phyloP scores from a whole-genome alignment of 2,329 filamentous ascomycete genomes.

The Ascosphaera pollenicola region DNA sequence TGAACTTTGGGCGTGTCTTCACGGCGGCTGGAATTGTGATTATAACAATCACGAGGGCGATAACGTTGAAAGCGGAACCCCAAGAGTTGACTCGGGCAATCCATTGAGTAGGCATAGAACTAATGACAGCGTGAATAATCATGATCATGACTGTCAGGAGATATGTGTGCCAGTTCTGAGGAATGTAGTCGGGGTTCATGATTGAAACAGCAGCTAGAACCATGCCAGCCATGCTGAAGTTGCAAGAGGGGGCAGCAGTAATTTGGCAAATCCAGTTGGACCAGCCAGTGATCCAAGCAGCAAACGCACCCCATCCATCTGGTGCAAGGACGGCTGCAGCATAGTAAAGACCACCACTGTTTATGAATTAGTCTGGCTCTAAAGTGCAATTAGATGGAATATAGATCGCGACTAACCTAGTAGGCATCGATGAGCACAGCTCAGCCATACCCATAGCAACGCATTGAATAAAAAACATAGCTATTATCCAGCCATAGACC shows the following conservation, averaged over 20 bases:
- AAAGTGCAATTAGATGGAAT: neutral
- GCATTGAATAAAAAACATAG: conserved; percentile 49
- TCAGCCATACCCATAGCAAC: conserved; percentile 50
- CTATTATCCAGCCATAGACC: conserved; percentile 57
- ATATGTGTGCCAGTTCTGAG: conserved; percentile 44
- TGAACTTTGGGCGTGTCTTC: conserved; percentile 35
- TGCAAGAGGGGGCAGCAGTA: conserved; percentile 42
- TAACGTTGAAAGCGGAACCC: conserved; percentile 48
- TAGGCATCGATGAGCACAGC: conserved; percentile 51
- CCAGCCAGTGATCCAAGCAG: conserved; percentile 49
- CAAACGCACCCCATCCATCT: conserved; percentile 40
- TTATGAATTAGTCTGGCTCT: neutral
- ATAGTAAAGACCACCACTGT: conserved; percentile 47
- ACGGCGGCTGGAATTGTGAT: conserved; percentile 45
- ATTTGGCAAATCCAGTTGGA: conserved; percentile 48
- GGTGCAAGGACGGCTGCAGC: conserved; percentile 49
- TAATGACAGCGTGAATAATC: conserved; percentile 44
- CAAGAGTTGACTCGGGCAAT: conserved; percentile 48
- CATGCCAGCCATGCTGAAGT: conserved; percentile 47
- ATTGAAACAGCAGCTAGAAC: conserved; percentile 50
- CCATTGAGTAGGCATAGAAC: conserved; percentile 48
- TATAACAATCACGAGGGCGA: conserved; percentile 41
- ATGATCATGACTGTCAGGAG: conserved; percentile 45
- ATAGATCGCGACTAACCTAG: conserved; percentile 29
- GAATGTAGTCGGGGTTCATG: conserved; percentile 39